Evolutionary conservation across 768 basidiomycete genomes (phyloP).

Genomic region (Suillus fuscotomentosus): DNA sequence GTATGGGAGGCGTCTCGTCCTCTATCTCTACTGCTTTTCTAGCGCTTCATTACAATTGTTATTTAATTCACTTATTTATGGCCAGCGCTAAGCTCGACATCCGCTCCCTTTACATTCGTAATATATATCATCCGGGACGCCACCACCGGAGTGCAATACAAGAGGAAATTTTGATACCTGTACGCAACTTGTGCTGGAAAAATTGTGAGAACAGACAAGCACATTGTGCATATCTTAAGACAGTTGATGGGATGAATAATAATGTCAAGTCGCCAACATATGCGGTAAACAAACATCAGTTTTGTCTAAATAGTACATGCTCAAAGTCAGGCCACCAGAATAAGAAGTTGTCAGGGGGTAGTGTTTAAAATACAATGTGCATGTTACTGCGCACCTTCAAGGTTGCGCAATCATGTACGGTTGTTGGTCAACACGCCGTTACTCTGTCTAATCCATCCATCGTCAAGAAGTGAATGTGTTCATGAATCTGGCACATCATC

Average conservation of each 20-base stretch:
- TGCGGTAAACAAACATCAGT: slow-evolving; percentile 2
- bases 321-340: background rate
- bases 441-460: slow-evolving; percentile 7
- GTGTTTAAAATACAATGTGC: slow-evolving; percentile 1
- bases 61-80: slow-evolving; percentile 9
- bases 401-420: background rate
- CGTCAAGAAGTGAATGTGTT: slow-evolving; percentile 18
- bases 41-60: background rate
- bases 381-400: slow-evolving; percentile 7
- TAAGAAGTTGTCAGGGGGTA: background rate
- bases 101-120: slow-evolving; percentile 6
- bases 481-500: slow-evolving; percentile 20
- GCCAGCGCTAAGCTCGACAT: slow-evolving; percentile 3
- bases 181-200: background rate
- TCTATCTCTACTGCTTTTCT: background rate
- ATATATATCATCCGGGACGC: background rate
- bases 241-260: background rate
- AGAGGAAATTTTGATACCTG: background rate
- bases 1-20: background rate
- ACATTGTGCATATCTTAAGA: no score
- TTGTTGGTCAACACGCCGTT: background rate
- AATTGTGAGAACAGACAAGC: background rate
- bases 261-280: background rate
- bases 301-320: slow-evolving; percentile 5
- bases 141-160: background rate